These are phyloP conservation scores for Fusarium abutilonis DNA, from an alignment of 2,329 filamentous ascomycete genomes.

Conservation along the genomic window DNA sequence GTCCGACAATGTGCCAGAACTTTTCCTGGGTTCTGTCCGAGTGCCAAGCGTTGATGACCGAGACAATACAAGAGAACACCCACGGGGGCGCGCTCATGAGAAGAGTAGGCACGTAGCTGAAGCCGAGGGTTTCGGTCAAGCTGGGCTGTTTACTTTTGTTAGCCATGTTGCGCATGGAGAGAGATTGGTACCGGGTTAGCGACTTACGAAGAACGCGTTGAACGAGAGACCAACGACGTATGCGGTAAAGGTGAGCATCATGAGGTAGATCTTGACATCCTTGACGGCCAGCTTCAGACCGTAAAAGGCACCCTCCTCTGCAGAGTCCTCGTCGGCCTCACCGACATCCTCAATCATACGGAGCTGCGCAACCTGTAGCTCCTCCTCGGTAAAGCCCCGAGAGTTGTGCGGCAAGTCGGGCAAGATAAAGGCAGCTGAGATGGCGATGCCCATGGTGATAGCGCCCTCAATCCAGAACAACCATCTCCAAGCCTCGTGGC, in stretches of 20 bases:
- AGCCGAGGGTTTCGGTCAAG: constrained; percentile 63
- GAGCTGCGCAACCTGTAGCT: constrained; percentile 63
- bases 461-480: constrained; percentile 69
- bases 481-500: constrained; percentile 69
- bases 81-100: constrained; percentile 68
- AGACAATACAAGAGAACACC: constrained; percentile 67
- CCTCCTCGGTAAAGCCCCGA: constrained; percentile 67
- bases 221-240: constrained; percentile 69
- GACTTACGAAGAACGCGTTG: constrained; percentile 63
- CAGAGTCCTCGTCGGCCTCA: constrained; percentile 62
- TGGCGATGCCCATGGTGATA: constrained; percentile 60
- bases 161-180: background rate
- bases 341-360: constrained; percentile 68
- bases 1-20: constrained; percentile 68
- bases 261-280: constrained; percentile 70
- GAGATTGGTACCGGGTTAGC: background rate
- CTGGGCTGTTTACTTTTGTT: constrained; percentile 48
- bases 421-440: constrained; percentile 59
- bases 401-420: constrained; percentile 67
- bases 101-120: constrained; percentile 61
- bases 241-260: constrained; percentile 70
- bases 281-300: constrained; percentile 68
- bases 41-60: constrained; percentile 64
- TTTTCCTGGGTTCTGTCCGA: constrained; percentile 65
- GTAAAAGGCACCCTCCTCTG: constrained; percentile 60